Evolutionary conservation across 257 asterid genomes (phyloP), one percentile per base, ranked within the genome.

Genomic region (Datura wrightii): DNA sequence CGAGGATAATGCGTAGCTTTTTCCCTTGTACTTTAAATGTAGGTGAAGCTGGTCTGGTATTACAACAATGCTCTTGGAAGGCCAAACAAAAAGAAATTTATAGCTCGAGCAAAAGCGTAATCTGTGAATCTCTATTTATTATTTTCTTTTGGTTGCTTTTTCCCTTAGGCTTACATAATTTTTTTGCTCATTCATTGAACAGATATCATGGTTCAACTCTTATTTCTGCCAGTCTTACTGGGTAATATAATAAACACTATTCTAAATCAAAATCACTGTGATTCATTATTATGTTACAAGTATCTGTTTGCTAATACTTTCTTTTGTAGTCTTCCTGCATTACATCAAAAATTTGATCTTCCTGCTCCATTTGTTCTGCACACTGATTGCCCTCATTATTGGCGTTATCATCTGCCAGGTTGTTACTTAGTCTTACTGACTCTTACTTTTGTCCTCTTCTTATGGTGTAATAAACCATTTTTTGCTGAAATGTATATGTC

Each of bases 31-130:
- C 63, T 53, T 52, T 34, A 14, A 74, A 76, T 90, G 86, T 90
- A 96, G 98, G 99, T 96, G 90, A 96, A 96, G 90, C 88, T 94
- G 88, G 98, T 92, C 44, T 96, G 99, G 99, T 96, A 96, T 85
- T 96, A 96, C 87, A 91, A 93, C 83, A 96, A 96, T 83, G 98
- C 98, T 85, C 98, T 96, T 82, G 98, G 99, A 84, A 93, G 97
- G 92, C 98, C 97, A 41, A 84, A 96, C 87, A 96, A 96, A 93
- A 96, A 96, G 90, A 96, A 96, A 86, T 96, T 96, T 88, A 94
- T 96, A 69, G 97, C 99, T 85, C 98, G 98, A 56, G 39, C 85
- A 76, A 96, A 96, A 94, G 90, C 98, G 98, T 96, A 92, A 90
- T 83, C 52, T 65, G 65, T 37, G 85, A 87, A 69, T 65, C 72